Base-by-base conservation (phyloP, 805 yeast species). In the Vanderwaltozyma yarrowii region DNA sequence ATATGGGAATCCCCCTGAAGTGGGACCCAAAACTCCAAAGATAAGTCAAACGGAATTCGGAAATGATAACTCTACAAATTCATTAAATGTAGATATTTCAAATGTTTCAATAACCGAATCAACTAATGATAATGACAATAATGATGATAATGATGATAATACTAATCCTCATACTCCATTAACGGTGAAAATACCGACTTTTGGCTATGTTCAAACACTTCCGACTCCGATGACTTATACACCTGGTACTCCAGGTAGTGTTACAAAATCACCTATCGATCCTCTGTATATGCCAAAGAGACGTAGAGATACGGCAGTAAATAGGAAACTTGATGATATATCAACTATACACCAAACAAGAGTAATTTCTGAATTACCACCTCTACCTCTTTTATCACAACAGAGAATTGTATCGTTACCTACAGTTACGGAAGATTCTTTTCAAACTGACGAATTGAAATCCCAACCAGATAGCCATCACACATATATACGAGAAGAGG, bases 201-300 rank as follows among this genome's bases (percentile, higher is more conserved):
- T 54, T 36, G 54, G 45, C 3, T 41, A 45, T 26, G 45, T 54
- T 20, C 46, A 52, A 3, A 41, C 45, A 15, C 36, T 58, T 25
- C 63, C 63, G 1, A 58, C 63, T 2, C 63, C 63, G 26, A 50
- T 56, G 53, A 41, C 48, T 3, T 56, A 53, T 32, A 47, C 54
- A 4, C 57, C 58, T 5, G 14, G 32, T 16, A 43, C 51, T 6
- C 56, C 59, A 8, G 38, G 37, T 8, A 31, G 19, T 28, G 21
- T 30, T 14, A 28, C 43, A 8, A 36, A 41, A n/a, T 51, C 55
- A 15, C 55, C 55, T 8, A 18, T 39, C 11, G 44, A 40, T 16
- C 28, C 39, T 14, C 27, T 51, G 15, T 33, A 45, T 30, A 40
- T 49, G 10, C 39, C 44, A 5, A 51, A 51, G 25, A 43, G 44